Percentiles rank a stretch among this genome's conserved stretches.
These are phyloP conservation scores for Physcomitrium patens DNA, from an alignment of 225 moss, liverwort and hornwort species.

Conservation along the genomic window DNA sequence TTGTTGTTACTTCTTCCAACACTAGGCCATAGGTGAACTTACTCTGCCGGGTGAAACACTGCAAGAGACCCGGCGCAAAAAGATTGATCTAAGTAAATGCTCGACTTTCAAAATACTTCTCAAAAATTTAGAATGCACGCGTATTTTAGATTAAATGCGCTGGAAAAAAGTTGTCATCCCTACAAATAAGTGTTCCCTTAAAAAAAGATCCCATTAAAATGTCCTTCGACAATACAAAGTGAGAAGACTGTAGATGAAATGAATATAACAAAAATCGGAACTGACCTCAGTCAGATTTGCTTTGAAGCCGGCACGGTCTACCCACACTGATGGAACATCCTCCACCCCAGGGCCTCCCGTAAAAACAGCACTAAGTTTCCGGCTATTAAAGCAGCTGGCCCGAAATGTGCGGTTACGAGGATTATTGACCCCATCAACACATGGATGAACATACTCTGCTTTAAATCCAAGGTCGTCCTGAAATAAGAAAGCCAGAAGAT, in stretches of 20 bases:
- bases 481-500: slow-evolving; percentile 16
- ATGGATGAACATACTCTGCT: slow-evolving; percentile 90
- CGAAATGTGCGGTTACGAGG: slow-evolving; percentile 84
- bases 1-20: slow-evolving; percentile 94
- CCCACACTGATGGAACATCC: slow-evolving; percentile 92
- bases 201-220: too few species aligned
- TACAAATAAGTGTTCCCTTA: too few species aligned
- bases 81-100: background rate
- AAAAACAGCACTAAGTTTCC: slow-evolving; percentile 88
- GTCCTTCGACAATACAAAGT: background rate
- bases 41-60: slow-evolving; percentile 72
- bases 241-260: background rate
- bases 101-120: background rate
- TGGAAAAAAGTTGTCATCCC: too few species aligned
- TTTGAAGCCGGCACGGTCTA: slow-evolving; percentile 88
- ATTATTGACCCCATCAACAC: slow-evolving; percentile 85
- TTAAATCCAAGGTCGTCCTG: slow-evolving; percentile 95
- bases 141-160: too few species aligned
- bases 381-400: slow-evolving; percentile 91
- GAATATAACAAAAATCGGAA: background rate
- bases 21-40: slow-evolving; percentile 92
- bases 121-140: too few species aligned
- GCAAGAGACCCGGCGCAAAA: too few species aligned
- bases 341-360: slow-evolving; percentile 83
- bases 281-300: slow-evolving; percentile 83